Percentiles rank a stretch among this genome's conserved stretches.
Evolutionary conservation across 2,329 filamentous ascomycete species (phyloP).

Genomic region (Microcyclospora pomicola): DNA sequence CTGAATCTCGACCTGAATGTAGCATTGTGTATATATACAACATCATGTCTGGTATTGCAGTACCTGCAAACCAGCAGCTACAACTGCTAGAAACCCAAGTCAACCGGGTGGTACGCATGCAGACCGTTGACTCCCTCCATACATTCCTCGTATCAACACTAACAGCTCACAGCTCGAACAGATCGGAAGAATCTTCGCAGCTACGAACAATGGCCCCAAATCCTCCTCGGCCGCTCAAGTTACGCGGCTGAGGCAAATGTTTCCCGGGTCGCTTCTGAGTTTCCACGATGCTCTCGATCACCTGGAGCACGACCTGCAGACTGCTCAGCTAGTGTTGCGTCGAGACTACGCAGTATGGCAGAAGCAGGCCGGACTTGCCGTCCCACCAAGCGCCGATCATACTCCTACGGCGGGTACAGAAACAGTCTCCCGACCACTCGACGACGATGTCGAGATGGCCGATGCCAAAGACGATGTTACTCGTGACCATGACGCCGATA

Average conservation of each 20-base stretch:
- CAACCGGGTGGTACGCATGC: slow-evolving; percentile 30
- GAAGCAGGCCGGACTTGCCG: not conserved
- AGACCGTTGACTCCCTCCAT: not conserved
- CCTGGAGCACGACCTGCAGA: slow-evolving; percentile 33
- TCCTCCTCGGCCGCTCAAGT: slow-evolving; percentile 17
- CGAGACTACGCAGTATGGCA: slow-evolving; percentile 22
- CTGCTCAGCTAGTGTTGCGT: slow-evolving; percentile 21
- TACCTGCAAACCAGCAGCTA: slow-evolving; percentile 16
- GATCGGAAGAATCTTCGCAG: slow-evolving; percentile 32
- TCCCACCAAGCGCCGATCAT: not conserved
- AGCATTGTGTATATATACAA: too few species aligned
- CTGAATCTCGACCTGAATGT: too few species aligned
- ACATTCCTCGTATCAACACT: slow-evolving; percentile 4
- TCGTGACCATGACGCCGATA: not conserved
- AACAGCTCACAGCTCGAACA: slow-evolving; percentile 25
- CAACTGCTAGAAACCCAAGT: slow-evolving; percentile 34
- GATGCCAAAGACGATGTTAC: not conserved
- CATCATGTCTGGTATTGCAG: too few species aligned
- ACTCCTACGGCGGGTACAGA: not conserved
- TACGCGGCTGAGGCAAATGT: slow-evolving; percentile 21
- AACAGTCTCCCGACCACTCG: not conserved
- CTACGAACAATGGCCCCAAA: slow-evolving; percentile 21
- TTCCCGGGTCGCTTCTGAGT: slow-evolving; percentile 28
- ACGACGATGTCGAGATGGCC: not conserved
- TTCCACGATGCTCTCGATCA: slow-evolving; percentile 40